Conservation (phyloP, 331 rosid species). For the Ulmus americana region DNA sequence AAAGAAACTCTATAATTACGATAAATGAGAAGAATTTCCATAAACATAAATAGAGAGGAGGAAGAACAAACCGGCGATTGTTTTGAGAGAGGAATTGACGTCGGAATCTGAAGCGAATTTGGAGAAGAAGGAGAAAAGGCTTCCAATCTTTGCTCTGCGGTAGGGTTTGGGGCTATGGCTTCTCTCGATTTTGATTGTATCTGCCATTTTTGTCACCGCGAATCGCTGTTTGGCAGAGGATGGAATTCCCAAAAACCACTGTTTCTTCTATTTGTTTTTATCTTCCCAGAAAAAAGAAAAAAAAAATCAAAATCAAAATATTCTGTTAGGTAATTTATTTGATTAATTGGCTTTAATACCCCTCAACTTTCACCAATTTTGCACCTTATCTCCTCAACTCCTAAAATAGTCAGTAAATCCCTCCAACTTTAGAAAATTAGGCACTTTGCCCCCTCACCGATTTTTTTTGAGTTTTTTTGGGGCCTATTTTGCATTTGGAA, state of each 20-base stretch:
- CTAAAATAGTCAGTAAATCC: no score
- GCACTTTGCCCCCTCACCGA: no score
- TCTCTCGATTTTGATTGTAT: not conserved
- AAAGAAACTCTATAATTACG: not conserved
- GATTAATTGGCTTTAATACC: no score
- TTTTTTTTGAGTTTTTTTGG: no score
- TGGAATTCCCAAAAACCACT: not conserved
- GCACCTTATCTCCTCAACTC: no score
- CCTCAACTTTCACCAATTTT: no score
- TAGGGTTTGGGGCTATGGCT: slow-evolving; percentile 2
- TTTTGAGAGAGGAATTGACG: slow-evolving; percentile 39
- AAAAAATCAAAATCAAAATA: not conserved
- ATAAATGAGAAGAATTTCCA: not conserved
- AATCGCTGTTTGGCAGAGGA: not conserved
- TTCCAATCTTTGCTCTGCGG: slow-evolving; percentile 18
- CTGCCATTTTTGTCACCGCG: slow-evolving; percentile 10
- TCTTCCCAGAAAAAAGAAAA: not conserved
- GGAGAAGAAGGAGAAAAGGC: slow-evolving; percentile 33
- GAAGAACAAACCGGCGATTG: slow-evolving; percentile 41
- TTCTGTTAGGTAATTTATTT: no score
- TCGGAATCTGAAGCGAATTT: slow-evolving; percentile 57
- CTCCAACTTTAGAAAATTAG: no score
- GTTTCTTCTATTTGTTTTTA: not conserved
- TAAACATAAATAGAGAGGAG: not conserved
- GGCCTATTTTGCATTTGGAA: no score